These are phyloP conservation scores for Penicillium sclerotigenum DNA, from an alignment of 2,329 filamentous ascomycete genomes.

Conservation along the genomic window DNA sequence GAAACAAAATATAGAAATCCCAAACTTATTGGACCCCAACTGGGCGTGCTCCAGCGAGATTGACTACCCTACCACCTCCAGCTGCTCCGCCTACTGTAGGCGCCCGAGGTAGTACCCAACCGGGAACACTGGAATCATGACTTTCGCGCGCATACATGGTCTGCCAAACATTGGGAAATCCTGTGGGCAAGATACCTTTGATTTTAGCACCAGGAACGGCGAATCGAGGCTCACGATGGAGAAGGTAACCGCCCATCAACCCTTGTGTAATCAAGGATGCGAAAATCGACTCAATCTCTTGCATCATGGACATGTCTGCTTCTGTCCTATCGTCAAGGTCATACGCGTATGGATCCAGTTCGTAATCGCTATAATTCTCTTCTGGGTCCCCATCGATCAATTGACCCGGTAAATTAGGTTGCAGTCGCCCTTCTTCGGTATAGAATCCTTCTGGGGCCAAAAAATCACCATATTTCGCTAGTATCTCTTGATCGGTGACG, in stretches of 20 bases:
- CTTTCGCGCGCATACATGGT: slow-evolving; percentile 62
- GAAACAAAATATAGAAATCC: not conserved
- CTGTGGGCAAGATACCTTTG: slow-evolving; percentile 42
- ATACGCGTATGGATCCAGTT: slow-evolving; percentile 59
- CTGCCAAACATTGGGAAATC: slow-evolving; percentile 70
- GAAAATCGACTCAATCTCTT: slow-evolving; percentile 72
- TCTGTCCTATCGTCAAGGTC: slow-evolving; percentile 16
- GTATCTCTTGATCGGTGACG: slow-evolving; percentile 9
- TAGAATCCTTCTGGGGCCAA: slow-evolving; percentile 36
- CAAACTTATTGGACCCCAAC: slow-evolving; percentile 38
- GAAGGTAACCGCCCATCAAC: slow-evolving; percentile 78
- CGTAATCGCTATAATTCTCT: slow-evolving; percentile 39
- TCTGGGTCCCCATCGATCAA: slow-evolving; percentile 30
- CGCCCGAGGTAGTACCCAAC: slow-evolving; percentile 61
- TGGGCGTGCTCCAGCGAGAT: slow-evolving; percentile 55
- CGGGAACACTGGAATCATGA: slow-evolving; percentile 64
- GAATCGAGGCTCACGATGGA: slow-evolving; percentile 71
- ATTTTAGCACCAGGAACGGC: slow-evolving; percentile 69
- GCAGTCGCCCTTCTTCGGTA: slow-evolving; percentile 30
- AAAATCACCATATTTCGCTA: slow-evolving; percentile 37
- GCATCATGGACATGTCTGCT: slow-evolving; percentile 40
- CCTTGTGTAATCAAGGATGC: slow-evolving; percentile 76
- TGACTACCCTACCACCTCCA: slow-evolving; percentile 54
- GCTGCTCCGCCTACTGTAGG: slow-evolving; percentile 11
- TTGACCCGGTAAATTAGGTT: slow-evolving; percentile 23